phyloP scores from a whole-genome alignment of 192 early-diverging fungal genomes.

The Podila horticola region DNA sequence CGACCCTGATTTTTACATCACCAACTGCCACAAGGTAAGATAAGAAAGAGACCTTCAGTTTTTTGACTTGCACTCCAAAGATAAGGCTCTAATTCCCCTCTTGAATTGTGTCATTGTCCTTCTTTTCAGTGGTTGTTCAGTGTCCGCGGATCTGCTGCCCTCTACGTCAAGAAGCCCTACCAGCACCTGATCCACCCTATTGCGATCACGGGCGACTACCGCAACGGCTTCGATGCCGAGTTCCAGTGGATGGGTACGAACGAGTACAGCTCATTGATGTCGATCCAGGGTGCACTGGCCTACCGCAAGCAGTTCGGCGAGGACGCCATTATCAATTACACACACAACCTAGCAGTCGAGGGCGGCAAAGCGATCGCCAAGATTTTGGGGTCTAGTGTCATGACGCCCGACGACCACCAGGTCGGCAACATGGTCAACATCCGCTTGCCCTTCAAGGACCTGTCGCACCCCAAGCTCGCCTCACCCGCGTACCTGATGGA shows the following conservation, averaged over 20 bases:
- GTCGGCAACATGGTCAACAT: slow-evolving; percentile 70
- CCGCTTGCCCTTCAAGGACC: slow-evolving; percentile 53
- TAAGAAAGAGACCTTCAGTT: neutral
- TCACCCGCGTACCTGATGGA: slow-evolving; percentile 11
- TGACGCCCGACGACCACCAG: slow-evolving; percentile 60
- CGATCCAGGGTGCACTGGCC: slow-evolving; percentile 52
- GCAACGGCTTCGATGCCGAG: slow-evolving; percentile 53
- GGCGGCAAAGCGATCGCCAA: slow-evolving; percentile 69
- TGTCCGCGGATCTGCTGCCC: slow-evolving; percentile 60
- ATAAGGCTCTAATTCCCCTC: neutral
- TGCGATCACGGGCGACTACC: slow-evolving; percentile 55
- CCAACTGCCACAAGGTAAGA: slow-evolving; percentile 69
- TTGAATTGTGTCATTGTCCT: neutral
- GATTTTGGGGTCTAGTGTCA: slow-evolving; percentile 61
- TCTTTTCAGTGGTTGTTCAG: slow-evolving; percentile 63
- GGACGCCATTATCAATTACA: slow-evolving; percentile 63
- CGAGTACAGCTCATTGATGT: slow-evolving; percentile 53
- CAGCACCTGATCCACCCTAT: slow-evolving; percentile 61
- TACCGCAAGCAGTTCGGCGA: slow-evolving; percentile 69
- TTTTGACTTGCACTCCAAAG: neutral
- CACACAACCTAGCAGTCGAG: slow-evolving; percentile 60
- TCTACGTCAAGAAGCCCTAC: slow-evolving; percentile 64
- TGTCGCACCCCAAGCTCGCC: slow-evolving; percentile 23
- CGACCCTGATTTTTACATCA: slow-evolving; percentile 74
- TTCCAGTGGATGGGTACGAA: slow-evolving; percentile 61